Evolutionary conservation across 2,329 filamentous ascomycete species (phyloP).

Genomic region (Sporothrix phasma): DNA sequence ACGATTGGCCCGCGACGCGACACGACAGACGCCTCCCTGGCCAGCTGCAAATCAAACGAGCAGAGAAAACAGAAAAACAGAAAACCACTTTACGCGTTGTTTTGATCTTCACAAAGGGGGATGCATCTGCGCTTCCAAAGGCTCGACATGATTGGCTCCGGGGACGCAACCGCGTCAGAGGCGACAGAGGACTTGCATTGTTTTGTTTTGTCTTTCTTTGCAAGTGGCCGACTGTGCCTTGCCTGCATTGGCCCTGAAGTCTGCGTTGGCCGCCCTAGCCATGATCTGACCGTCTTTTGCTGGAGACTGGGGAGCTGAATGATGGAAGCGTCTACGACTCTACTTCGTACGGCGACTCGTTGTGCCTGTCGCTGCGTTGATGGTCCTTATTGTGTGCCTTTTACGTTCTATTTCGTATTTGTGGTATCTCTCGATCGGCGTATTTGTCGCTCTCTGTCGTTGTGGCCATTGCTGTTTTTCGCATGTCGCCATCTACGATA

Average conservation of each 20-base stretch:
- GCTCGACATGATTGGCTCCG: background rate
- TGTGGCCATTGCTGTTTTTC: too few relatives aligned
- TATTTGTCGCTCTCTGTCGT: too few relatives aligned
- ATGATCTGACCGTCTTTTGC: background rate
- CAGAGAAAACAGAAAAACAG: too few relatives aligned
- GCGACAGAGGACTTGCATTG: background rate
- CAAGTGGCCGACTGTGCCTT: background rate
- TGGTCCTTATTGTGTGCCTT: too few relatives aligned
- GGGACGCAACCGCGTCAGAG: background rate
- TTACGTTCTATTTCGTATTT: too few relatives aligned
- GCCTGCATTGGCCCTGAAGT: conserved; percentile 1
- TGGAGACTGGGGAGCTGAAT: too few relatives aligned
- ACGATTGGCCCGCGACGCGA: conserved; percentile 14
- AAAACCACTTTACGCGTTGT: conserved; percentile 20
- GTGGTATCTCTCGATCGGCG: too few relatives aligned
- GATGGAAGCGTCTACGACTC: background rate
- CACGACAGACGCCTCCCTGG: background rate
- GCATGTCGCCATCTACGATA: too few relatives aligned
- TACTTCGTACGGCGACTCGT: background rate
- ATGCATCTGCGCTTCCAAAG: background rate
- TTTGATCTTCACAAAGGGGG: conserved; percentile 6
- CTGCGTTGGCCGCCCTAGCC: background rate
- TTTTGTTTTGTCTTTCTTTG: background rate
- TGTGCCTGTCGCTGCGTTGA: too few relatives aligned
- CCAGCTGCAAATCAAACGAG: too few relatives aligned